Base-by-base conservation (phyloP, 495 filamentous ascomycete species). In the Neurospora tetrasperma region DNA sequence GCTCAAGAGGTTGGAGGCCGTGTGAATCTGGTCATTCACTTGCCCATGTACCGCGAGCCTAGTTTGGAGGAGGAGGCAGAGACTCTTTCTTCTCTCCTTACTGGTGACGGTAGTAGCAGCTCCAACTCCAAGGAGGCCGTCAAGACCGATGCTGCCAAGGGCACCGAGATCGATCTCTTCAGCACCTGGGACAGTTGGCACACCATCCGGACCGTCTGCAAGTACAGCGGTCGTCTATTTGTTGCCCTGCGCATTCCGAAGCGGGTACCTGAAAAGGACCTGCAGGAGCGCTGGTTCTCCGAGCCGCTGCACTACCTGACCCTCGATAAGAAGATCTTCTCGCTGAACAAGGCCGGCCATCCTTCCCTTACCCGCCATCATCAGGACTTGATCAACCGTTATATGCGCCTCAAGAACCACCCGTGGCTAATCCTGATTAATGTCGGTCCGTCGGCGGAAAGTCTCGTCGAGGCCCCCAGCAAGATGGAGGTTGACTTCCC, bases 141-240 rank as follows among this genome's bases (percentile, higher is more conserved):
- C 4, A 71, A 80, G 69, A 27, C 27, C 27, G 54, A 66, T 10
- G 27, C 54, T 20, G 18, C 3, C 54, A 66, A 38, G 27, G 54
- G 1, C 14, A 66, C 54, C 7, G 83, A 89, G 27, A 79, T 89
- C 42, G 91, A 94, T 76, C 79, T 90, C 5, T 94, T 91, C 75
- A 90, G 88, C 46, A 86, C 90, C 8, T 99, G 96, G 96, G 95
- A 98, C 83, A 90, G 91, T 10, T 99, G 96, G 96, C 90, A 98
- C 80, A 84, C 89, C 42, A 93, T 98, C 75, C 85, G 96, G 71
- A 90, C 91, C 59, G 84, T 92, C 38, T 98, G 94, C 89, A 93
- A 89, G 83, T 98, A 98, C 77, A 90, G 90, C 80, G 78, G 86
- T 69, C 88, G 92, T 80, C 85, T 99, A 71, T 91, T 90, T 72